Evolutionary conservation across 768 basidiomycete genomes (phyloP).

Genomic region (Kwoniella heveanensis): DNA sequence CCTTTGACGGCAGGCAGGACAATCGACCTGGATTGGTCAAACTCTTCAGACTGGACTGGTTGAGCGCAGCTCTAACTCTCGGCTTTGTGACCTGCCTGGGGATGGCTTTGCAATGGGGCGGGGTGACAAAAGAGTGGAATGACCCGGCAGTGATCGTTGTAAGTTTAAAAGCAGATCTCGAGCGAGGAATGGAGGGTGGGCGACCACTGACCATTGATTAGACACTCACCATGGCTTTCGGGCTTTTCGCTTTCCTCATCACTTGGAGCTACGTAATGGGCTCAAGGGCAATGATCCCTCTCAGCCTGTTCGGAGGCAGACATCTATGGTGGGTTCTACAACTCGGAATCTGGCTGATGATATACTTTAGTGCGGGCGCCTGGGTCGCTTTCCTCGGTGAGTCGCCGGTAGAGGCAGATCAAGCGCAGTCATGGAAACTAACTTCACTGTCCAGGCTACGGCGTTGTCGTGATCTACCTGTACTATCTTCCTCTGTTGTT

Average conservation of each 20-base stretch:
- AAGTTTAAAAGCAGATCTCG: slow-evolving; percentile 7
- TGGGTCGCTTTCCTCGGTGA: slow-evolving; percentile 36
- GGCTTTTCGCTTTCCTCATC: slow-evolving; percentile 19
- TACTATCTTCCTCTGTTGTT: slow-evolving; percentile 39
- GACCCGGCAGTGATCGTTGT: slow-evolving; percentile 27
- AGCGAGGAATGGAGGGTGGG: not conserved
- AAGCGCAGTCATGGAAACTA: too few relatives aligned
- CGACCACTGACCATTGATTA: not conserved
- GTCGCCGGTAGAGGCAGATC: too few relatives aligned
- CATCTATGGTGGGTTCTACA: slow-evolving; percentile 25
- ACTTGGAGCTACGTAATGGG: slow-evolving; percentile 30
- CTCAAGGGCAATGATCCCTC: slow-evolving; percentile 32
- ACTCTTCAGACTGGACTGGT: slow-evolving; percentile 33
- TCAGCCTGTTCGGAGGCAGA: slow-evolving; percentile 19
- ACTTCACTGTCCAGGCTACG: slow-evolving; percentile 24
- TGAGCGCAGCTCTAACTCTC: slow-evolving; percentile 22
- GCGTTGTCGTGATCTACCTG: slow-evolving; percentile 29
- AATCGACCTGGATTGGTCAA: slow-evolving; percentile 11
- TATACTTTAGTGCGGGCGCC: slow-evolving; percentile 15
- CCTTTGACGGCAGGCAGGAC: slow-evolving; percentile 30
- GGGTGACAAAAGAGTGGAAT: slow-evolving; percentile 30
- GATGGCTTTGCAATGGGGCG: slow-evolving; percentile 38
- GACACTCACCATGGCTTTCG: slow-evolving; percentile 27
- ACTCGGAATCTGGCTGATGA: not conserved
- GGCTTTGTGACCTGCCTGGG: slow-evolving; percentile 40